These are phyloP conservation scores for Vitis hybrid DNA, from an alignment of 177 flowering plant genomes.

Conservation along the genomic window DNA sequence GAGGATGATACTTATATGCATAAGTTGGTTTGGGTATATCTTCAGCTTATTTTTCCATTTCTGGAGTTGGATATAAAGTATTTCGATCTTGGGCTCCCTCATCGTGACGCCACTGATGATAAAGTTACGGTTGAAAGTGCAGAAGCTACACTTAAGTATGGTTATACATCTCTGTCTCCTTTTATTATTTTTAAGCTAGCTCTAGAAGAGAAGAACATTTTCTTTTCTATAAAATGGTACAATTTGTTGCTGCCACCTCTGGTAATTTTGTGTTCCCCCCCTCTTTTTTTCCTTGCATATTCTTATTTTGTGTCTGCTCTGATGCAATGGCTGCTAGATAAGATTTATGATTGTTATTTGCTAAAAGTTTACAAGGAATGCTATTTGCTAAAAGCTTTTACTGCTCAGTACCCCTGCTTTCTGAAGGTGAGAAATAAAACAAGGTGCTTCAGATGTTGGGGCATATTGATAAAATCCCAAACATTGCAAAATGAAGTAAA, in stretches of 20 bases:
- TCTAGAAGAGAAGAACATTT: not conserved
- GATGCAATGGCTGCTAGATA: no score
- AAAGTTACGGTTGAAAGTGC: slow-evolving; percentile 95
- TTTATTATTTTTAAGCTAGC: not conserved
- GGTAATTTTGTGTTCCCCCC: not conserved
- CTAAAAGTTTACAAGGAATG: no score
- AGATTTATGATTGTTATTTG: no score
- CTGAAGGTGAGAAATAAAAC: no score
- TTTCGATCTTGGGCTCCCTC: slow-evolving; percentile 83
- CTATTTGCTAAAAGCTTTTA: no score
- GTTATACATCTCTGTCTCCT: not conserved
- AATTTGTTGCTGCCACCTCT: no score
- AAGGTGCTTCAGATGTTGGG: no score
- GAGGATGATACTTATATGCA: not conserved
- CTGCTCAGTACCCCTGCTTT: no score
- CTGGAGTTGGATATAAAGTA: slow-evolving; percentile 92
- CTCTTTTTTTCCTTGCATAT: not conserved
- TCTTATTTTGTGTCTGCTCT: no score
- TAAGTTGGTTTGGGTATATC: not conserved
- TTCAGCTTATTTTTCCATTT: slow-evolving; percentile 93
- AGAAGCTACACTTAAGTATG: slow-evolving; percentile 92
- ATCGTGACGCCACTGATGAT: slow-evolving; percentile 93
- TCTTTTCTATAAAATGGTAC: not conserved
- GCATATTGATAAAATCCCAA: no score
- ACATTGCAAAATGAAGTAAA: no score